Percentiles rank a stretch among this genome's conserved stretches.
Conservation (phyloP, 2,329 filamentous ascomycete species). For the Sphaerulina populicola region DNA sequence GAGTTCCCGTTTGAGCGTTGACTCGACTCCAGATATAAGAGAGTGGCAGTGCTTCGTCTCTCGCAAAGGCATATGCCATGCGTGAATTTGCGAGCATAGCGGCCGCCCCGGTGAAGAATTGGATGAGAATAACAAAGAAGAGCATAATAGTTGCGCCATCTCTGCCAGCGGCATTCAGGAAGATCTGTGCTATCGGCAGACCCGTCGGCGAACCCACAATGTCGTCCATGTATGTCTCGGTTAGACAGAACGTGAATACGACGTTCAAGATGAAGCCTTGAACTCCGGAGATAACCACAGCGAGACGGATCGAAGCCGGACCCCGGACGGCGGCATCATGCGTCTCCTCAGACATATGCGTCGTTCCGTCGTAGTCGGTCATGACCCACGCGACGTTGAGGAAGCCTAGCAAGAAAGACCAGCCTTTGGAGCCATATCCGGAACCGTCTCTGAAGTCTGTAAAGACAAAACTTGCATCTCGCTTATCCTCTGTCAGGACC, state of each 20-base stretch:
- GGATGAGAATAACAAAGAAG: slow-evolving; percentile 48
- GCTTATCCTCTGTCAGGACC: slow-evolving; percentile 50
- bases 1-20: slow-evolving; percentile 50
- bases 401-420: slow-evolving; percentile 55
- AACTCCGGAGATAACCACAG: slow-evolving; percentile 45
- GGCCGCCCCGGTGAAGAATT: slow-evolving; percentile 57
- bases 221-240: slow-evolving; percentile 44
- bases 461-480: slow-evolving; percentile 51
- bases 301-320: slow-evolving; percentile 47
- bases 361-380: slow-evolving; percentile 61
- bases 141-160: slow-evolving; percentile 23
- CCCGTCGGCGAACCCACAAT: slow-evolving; percentile 52
- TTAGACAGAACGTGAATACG: slow-evolving; percentile 56
- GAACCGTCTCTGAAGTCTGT: slow-evolving; percentile 54
- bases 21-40: slow-evolving; percentile 31
- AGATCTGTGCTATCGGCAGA: slow-evolving; percentile 48
- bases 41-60: slow-evolving; percentile 36
- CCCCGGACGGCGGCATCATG: slow-evolving; percentile 55
- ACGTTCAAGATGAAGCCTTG: slow-evolving; percentile 56
- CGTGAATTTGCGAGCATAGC: slow-evolving; percentile 54
- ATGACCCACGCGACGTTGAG: slow-evolving; percentile 55
- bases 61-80: slow-evolving; percentile 35
- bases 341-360: slow-evolving; percentile 61
- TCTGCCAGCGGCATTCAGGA: slow-evolving; percentile 49
- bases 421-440: slow-evolving; percentile 53